Evolutionary conservation across 2,329 filamentous ascomycete species (phyloP).

Genomic region (Paramyrothecium sp.): DNA sequence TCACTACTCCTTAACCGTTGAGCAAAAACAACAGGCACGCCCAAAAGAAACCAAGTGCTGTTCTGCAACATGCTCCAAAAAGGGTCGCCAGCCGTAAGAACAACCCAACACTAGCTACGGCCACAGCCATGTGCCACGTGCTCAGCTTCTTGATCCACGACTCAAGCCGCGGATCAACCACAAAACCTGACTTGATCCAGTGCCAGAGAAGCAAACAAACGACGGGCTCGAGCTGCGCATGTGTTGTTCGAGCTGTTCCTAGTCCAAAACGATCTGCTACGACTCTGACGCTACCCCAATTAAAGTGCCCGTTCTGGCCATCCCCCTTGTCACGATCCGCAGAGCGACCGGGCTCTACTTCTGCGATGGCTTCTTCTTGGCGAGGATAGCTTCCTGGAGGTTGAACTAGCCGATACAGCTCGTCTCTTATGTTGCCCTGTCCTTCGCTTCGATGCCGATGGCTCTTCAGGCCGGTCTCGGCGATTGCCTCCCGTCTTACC

Average conservation of each 20-base stretch:
- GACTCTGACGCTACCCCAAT: too few relatives aligned
- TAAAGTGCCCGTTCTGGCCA: background rate
- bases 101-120: constrained; percentile 1
- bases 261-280: too few relatives aligned
- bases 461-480: too few relatives aligned
- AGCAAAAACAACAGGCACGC: constrained; percentile 12
- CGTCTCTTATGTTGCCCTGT: background rate
- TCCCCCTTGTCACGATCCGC: background rate
- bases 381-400: background rate
- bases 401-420: background rate
- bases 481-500: too few relatives aligned
- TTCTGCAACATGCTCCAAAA: constrained; percentile 12
- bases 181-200: too few relatives aligned
- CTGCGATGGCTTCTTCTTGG: background rate
- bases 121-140: too few relatives aligned
- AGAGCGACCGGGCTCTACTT: background rate
- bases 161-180: too few relatives aligned
- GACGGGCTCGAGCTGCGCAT: too few relatives aligned
- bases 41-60: constrained; percentile 12
- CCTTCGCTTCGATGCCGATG: background rate
- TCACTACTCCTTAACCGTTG: constrained; percentile 3
- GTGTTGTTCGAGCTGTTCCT: too few relatives aligned
- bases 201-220: too few relatives aligned
- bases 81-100: constrained; percentile 21
- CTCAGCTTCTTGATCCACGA: too few relatives aligned